Evolutionary conservation across 78 protist genomes (phyloP).

Genomic region (Thecamonas trahens): DNA sequence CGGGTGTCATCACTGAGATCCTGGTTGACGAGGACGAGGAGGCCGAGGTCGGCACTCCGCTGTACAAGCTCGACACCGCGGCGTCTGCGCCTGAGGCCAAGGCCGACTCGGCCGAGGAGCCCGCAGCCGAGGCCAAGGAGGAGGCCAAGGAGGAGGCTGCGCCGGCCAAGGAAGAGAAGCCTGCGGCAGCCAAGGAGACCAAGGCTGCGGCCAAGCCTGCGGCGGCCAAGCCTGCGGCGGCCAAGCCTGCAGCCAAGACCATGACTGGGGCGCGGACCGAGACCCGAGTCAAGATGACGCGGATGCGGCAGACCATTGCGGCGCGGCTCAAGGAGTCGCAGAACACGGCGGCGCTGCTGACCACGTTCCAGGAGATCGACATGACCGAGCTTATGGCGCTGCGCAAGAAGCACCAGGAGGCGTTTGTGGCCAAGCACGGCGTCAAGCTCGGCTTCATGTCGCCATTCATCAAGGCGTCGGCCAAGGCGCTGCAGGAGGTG

Average conservation of each 20-base stretch:
- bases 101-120: not conserved
- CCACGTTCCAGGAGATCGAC: slow-evolving; percentile 96
- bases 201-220: slow-evolving; percentile 10
- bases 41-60: slow-evolving; percentile 62
- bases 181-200: slow-evolving; percentile 20
- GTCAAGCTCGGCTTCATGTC: slow-evolving; percentile 98
- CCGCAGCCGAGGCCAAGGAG: not conserved
- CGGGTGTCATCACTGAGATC: slow-evolving; percentile 52
- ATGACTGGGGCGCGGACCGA: not conserved
- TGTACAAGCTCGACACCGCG: slow-evolving; percentile 32
- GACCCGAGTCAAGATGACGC: slow-evolving; percentile 71
- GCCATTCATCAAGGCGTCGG: slow-evolving; percentile 86
- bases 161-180: not conserved
- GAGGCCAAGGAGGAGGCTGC: slow-evolving; percentile 1
- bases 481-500: slow-evolving; percentile 74
- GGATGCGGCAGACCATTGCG: slow-evolving; percentile 86
- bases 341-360: slow-evolving; percentile 91
- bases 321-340: slow-evolving; percentile 92
- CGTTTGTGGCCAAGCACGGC: slow-evolving; percentile 86
- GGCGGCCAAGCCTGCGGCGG: not conserved
- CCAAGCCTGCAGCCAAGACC: not conserved
- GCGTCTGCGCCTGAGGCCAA: slow-evolving; percentile 8
- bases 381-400: slow-evolving; percentile 75
- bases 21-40: slow-evolving; percentile 57
- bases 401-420: slow-evolving; percentile 86